phyloP scores from a whole-genome alignment of 2,329 filamentous ascomycete species.

The Aspergillus hortae region DNA sequence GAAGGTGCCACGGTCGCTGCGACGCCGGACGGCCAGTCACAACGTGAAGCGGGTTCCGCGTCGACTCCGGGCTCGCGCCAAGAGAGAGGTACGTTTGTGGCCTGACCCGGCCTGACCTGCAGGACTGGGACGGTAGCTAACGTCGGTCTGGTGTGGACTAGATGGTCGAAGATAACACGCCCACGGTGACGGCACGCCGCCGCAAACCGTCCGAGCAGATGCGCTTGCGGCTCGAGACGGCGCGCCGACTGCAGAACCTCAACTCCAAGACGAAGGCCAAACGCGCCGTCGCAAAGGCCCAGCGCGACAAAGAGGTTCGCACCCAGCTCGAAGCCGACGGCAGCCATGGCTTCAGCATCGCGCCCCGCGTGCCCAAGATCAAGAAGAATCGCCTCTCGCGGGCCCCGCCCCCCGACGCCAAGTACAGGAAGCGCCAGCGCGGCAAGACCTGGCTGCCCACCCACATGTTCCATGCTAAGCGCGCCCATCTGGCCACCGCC shows the following conservation, averaged over 20 bases:
- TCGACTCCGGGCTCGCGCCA: constrained; percentile 66
- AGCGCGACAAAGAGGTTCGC: constrained; percentile 29
- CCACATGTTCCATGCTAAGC: constrained; percentile 89
- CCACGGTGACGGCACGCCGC: constrained; percentile 62
- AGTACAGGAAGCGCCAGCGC: constrained; percentile 79
- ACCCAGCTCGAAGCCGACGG: constrained; percentile 21
- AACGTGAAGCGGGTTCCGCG: constrained; percentile 88
- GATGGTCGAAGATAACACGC: constrained; percentile 89
- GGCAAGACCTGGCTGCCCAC: constrained; percentile 94
- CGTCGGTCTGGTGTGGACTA: constrained; percentile 37
- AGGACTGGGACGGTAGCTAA: not conserved
- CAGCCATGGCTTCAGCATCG: constrained; percentile 32
- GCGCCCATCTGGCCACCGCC: constrained; percentile 80
- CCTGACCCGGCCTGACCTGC: not conserved
- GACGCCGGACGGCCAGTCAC: constrained; percentile 87
- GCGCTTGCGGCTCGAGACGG: constrained; percentile 66
- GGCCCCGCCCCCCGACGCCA: constrained; percentile 59
- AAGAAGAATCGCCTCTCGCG: constrained; percentile 67
- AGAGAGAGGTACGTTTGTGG: constrained; percentile 49
- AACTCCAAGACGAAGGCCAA: constrained; percentile 44
- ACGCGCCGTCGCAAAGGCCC: constrained; percentile 43
- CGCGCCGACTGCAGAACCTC: constrained; percentile 65
- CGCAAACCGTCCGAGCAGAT: constrained; percentile 45
- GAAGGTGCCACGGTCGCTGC: constrained; percentile 77
- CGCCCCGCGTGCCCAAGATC: constrained; percentile 57